These are phyloP conservation scores for Irpex sp. DNA, from an alignment of 1,284 basidiomycete genomes.

Conservation along the genomic window DNA sequence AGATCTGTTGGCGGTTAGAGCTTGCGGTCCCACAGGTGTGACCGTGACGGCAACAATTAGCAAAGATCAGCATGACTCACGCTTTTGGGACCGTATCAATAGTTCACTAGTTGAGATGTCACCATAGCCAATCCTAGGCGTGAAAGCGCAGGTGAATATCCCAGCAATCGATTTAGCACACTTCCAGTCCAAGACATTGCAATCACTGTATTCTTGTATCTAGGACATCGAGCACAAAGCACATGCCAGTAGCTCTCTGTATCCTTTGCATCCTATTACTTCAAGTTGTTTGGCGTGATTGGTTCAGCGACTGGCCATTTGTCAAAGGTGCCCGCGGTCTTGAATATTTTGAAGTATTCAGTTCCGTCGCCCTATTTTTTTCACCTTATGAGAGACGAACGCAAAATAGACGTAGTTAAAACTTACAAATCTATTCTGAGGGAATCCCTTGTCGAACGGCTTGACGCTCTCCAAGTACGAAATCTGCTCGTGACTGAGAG, in stretches of 20 bases:
- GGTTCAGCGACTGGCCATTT: conserved; percentile 15
- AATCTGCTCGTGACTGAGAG: conserved; percentile 19
- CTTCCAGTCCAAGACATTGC: no score
- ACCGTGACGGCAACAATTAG: no score
- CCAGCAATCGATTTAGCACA: no score
- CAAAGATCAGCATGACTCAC: no score
- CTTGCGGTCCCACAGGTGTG: no score
- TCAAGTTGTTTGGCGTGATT: conserved; percentile 1
- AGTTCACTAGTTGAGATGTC: no score
- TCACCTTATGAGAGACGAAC: not conserved
- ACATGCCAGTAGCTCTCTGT: not conserved
- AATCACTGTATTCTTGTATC: no score
- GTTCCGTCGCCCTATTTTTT: conserved; percentile 15
- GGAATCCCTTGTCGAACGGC: conserved; percentile 21
- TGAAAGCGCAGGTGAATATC: no score
- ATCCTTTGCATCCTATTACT: not conserved
- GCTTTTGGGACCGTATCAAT: no score
- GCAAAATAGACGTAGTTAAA: not conserved
- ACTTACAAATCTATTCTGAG: conserved; percentile 15
- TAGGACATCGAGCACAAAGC: no score
- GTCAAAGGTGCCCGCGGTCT: conserved; percentile 14
- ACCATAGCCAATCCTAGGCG: no score
- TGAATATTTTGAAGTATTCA: conserved; percentile 7
- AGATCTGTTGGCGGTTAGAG: no score
- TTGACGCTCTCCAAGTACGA: conserved; percentile 15